Conservation (phyloP, 1,284 basidiomycete genomes). For the Porodaedalea pini region DNA sequence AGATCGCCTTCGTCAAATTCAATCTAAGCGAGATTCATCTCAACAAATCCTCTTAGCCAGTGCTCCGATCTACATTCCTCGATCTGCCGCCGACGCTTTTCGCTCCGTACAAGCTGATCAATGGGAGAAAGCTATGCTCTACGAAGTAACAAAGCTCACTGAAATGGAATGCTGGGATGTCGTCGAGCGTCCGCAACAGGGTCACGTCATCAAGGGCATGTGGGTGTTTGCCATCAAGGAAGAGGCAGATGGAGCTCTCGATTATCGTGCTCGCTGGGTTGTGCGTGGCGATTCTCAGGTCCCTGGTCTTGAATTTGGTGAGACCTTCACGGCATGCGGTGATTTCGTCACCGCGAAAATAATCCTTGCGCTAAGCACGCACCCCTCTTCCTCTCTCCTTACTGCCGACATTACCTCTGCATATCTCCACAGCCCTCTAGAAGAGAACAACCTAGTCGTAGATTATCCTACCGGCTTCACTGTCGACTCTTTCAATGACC, state of each 20-base stretch:
- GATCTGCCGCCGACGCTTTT: not conserved
- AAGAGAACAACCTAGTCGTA: slow-evolving; percentile 30
- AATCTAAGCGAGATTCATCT: too few species aligned
- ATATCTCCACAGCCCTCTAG: slow-evolving; percentile 21
- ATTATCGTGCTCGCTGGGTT: slow-evolving; percentile 3
- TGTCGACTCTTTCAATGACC: slow-evolving; percentile 7
- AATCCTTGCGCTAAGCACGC: not conserved
- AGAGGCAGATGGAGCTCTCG: not conserved
- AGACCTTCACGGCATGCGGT: not conserved
- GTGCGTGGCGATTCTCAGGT: slow-evolving; percentile 1
- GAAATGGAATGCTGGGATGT: not conserved
- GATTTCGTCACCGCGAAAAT: not conserved
- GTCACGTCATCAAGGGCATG: slow-evolving; percentile 6
- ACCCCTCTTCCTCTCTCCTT: slow-evolving; percentile 26
- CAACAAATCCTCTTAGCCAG: too few species aligned
- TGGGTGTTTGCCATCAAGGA: slow-evolving; percentile 2
- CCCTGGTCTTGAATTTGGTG: not conserved
- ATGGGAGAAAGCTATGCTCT: not conserved
- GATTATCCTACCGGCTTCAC: slow-evolving; percentile 25
- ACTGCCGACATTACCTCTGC: slow-evolving; percentile 30
- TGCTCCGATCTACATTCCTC: too few species aligned
- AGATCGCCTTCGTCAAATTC: too few species aligned
- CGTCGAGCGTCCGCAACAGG: not conserved
- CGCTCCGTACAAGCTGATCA: not conserved
- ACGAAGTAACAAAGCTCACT: not conserved